These are phyloP conservation scores for Coriaria nepalensis DNA, from an alignment of 306 rosid genomes.

Conservation along the genomic window DNA sequence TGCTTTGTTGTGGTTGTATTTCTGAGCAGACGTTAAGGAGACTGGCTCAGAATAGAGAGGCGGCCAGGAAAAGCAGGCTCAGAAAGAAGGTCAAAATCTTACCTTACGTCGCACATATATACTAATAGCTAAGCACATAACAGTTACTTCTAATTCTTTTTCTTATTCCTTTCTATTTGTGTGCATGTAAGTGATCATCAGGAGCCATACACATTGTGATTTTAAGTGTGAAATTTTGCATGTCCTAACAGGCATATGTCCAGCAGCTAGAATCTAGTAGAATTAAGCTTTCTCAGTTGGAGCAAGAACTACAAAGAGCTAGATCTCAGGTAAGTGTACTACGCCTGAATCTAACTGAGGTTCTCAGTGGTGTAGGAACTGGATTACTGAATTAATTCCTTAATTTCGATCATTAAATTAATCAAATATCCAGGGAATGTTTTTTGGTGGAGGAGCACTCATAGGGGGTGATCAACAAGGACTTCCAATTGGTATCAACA, in stretches of 20 bases:
- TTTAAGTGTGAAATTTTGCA: too few species aligned
- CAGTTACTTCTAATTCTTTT: too few species aligned
- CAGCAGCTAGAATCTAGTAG: slow-evolving; percentile 94
- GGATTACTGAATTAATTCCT: neutral
- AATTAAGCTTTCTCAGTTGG: slow-evolving; percentile 84
- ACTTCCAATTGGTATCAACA: slow-evolving; percentile 39
- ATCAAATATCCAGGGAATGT: slow-evolving; percentile 38
- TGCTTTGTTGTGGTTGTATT: neutral
- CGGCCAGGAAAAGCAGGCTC: slow-evolving; percentile 98
- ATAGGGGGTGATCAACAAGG: slow-evolving; percentile 65
- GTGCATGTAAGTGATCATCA: too few species aligned
- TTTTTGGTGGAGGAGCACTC: slow-evolving; percentile 51
- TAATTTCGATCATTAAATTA: neutral
- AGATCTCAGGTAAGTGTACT: slow-evolving; percentile 55
- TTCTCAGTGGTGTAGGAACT: too few species aligned
- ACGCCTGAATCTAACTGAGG: too few species aligned
- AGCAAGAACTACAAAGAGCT: slow-evolving; percentile 81
- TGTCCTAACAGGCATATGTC: slow-evolving; percentile 63
- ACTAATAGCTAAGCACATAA: too few species aligned
- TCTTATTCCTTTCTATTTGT: too few species aligned
- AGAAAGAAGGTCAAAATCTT: slow-evolving; percentile 59
- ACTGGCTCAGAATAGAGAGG: slow-evolving; percentile 99
- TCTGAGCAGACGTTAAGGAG: slow-evolving; percentile 67
- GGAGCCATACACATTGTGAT: too few species aligned
- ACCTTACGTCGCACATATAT: too few species aligned